Conservation (phyloP, 352 stramenopile species). For the Hyaloperonospora brassicae region DNA sequence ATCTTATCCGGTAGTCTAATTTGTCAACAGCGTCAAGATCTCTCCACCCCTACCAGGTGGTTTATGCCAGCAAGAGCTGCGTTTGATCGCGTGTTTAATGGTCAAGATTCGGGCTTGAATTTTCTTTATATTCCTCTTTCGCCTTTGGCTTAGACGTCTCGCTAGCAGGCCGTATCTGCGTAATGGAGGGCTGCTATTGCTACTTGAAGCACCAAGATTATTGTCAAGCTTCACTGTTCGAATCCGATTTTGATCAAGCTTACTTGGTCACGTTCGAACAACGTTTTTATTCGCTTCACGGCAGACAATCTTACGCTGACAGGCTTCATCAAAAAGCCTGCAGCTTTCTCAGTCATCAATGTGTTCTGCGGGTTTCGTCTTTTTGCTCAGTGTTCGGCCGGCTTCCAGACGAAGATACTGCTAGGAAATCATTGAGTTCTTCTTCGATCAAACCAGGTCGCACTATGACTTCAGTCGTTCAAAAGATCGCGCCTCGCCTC, state of each 20-base stretch:
- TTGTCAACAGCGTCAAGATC: neutral
- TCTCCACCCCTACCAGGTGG: neutral
- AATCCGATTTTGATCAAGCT: conserved; percentile 5
- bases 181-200: neutral
- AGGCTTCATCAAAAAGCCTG: neutral
- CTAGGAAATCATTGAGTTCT: neutral
- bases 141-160: neutral
- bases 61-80: conserved; percentile 4
- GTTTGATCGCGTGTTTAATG: neutral
- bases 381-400: neutral
- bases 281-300: neutral
- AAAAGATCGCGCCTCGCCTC: neutral
- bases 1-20: conserved; percentile 9
- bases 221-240: conserved; percentile 1
- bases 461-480: neutral
- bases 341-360: neutral
- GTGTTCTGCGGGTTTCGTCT: neutral
- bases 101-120: neutral
- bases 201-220: conserved; percentile 5
- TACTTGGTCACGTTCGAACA: conserved; percentile 6
- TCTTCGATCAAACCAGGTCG: neutral
- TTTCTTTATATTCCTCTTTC: conserved; percentile 10
- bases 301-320: neutral
- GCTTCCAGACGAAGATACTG: neutral
- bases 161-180: neutral